A percentile compares a stretch with the other conserved stretches of the same genome.
Evolutionary conservation across 306 rosid species (phyloP).

Genomic region (Abrus precatorius): DNA sequence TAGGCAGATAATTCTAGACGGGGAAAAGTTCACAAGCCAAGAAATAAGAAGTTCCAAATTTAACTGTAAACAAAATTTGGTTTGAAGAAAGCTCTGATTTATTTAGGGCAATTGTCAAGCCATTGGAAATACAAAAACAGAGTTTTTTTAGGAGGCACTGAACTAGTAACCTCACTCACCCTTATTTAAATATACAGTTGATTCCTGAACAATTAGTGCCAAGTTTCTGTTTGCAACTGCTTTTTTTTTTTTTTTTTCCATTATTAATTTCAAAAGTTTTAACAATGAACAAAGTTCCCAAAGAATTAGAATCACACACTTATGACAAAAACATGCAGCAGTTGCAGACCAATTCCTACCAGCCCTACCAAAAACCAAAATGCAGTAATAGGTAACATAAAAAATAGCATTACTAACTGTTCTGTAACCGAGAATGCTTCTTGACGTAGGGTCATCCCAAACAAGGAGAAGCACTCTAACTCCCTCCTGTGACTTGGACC

Average conservation of each 20-base stretch:
- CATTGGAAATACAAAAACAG: neutral
- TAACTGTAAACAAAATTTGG: slow-evolving; percentile 16
- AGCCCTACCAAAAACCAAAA: slow-evolving; percentile 17
- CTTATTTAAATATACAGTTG: slow-evolving; percentile 3
- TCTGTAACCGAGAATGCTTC: slow-evolving; percentile 85
- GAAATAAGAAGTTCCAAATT: slow-evolving; percentile 5
- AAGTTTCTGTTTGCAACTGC: slow-evolving; percentile 2
- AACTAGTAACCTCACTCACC: slow-evolving; percentile 7
- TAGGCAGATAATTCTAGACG: slow-evolving; percentile 8
- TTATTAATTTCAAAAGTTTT: slow-evolving; percentile 1
- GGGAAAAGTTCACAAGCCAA: slow-evolving; percentile 1
- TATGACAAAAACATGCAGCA: slow-evolving; percentile 23
- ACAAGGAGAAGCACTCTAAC: slow-evolving; percentile 96
- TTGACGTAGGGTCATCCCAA: slow-evolving; percentile 99
- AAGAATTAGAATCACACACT: slow-evolving; percentile 1
- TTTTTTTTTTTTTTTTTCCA: neutral
- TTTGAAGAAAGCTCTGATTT: slow-evolving; percentile 28
- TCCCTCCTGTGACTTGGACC: slow-evolving; percentile 93
- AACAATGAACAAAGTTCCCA: slow-evolving; percentile 12
- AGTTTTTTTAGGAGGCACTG: neutral
- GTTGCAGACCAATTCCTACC: slow-evolving; percentile 13
- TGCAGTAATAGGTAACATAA: slow-evolving; percentile 21
- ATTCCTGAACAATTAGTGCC: slow-evolving; percentile 13
- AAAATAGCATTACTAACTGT: slow-evolving; percentile 67
- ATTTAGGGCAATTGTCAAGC: slow-evolving; percentile 16